phyloP scores from a whole-genome alignment of 139 green algal species.

The Raphidocelis subcapitata region DNA sequence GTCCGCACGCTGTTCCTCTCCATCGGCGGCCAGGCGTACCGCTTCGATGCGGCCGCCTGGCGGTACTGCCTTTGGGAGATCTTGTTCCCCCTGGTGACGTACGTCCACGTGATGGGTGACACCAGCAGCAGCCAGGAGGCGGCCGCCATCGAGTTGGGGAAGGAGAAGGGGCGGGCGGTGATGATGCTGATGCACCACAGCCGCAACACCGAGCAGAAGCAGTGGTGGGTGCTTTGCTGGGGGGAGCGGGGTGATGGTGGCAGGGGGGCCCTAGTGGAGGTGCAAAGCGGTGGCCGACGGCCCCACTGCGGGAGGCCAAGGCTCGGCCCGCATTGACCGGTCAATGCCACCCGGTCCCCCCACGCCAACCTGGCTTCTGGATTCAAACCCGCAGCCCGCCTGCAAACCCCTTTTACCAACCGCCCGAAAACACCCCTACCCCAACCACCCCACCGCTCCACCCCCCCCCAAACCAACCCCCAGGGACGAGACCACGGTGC shows the following conservation, averaged over 20 bases:
- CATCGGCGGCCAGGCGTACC: slow-evolving; percentile 67
- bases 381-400: too few species aligned
- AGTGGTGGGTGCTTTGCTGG: slow-evolving; percentile 93
- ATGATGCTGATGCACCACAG: slow-evolving; percentile 93
- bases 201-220: slow-evolving; percentile 93
- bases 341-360: too few species aligned
- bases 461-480: too few species aligned
- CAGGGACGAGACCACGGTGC: slow-evolving; percentile 88
- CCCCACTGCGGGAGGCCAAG: too few species aligned
- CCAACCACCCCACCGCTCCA: too few species aligned
- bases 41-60: slow-evolving; percentile 58
- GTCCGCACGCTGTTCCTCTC: slow-evolving; percentile 85
- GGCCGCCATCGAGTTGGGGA: slow-evolving; percentile 71
- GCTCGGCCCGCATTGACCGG: too few species aligned
- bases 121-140: slow-evolving; percentile 56
- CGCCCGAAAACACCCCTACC: too few species aligned
- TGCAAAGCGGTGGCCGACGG: too few species aligned
- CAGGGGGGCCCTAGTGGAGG: too few species aligned
- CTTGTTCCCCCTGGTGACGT: slow-evolving; percentile 79
- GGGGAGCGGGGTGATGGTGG: too few species aligned
- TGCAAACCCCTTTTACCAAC: too few species aligned
- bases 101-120: slow-evolving; percentile 64
- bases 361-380: too few species aligned
- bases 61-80: slow-evolving; percentile 74
- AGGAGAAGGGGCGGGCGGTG: slow-evolving; percentile 61